Conservation (phyloP, 2,329 filamentous ascomycete genomes). For the Ophiocordyceps australis region DNA sequence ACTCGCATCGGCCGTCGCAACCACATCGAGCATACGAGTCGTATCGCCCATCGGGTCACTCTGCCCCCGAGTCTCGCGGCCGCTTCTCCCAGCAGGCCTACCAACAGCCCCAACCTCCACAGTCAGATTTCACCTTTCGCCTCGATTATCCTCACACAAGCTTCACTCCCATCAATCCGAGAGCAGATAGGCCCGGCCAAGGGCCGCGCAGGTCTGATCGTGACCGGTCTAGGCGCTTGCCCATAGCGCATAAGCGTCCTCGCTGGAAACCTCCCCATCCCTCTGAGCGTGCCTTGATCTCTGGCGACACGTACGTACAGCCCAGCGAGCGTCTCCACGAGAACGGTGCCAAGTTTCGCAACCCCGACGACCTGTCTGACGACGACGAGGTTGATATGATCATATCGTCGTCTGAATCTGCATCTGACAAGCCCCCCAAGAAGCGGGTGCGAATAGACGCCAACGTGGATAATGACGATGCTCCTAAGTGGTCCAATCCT, state of each 20-base stretch:
- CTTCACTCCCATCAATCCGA: constrained; percentile 15
- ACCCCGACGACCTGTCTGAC: constrained; percentile 40
- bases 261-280: constrained; percentile 21
- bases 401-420: constrained; percentile 22
- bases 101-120: constrained; percentile 14
- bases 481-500: constrained; percentile 85
- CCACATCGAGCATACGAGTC: constrained; percentile 10
- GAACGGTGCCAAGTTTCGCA: constrained; percentile 30
- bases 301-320: constrained; percentile 19
- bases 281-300: constrained; percentile 30
- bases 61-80: background rate
- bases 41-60: background rate
- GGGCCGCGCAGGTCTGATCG: constrained; percentile 8
- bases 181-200: constrained; percentile 4
- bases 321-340: constrained; percentile 28
- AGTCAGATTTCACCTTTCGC: constrained; percentile 37
- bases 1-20: too few species aligned
- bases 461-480: constrained; percentile 19
- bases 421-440: constrained; percentile 20
- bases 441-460: constrained; percentile 13
- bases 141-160: constrained; percentile 17
- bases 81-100: background rate
- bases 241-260: too few species aligned
- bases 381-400: constrained; percentile 49
- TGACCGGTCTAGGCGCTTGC: constrained; percentile 9